phyloP scores from a whole-genome alignment of 1,284 basidiomycete genomes.

The Omphalotus olearius region DNA sequence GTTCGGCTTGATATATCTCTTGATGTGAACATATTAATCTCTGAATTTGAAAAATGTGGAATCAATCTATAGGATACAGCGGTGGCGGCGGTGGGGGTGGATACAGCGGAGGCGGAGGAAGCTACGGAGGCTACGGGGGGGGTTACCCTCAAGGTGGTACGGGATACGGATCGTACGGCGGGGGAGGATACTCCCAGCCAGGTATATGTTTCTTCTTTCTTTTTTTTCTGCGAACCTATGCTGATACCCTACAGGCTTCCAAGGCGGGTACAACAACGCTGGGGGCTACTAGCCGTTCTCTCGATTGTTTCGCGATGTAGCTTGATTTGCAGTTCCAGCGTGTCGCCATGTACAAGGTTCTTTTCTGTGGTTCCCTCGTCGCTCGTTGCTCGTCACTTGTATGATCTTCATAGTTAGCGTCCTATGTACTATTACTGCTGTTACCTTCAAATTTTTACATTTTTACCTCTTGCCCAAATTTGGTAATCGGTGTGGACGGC shows the following conservation, averaged over 20 bases:
- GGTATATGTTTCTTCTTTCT: slow-evolving; percentile 13
- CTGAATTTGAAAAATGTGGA: background rate
- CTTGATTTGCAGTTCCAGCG: slow-evolving; percentile 9
- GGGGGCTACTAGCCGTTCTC: slow-evolving; percentile 16
- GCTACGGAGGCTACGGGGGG: slow-evolving; percentile 10
- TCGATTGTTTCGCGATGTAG: slow-evolving; percentile 12
- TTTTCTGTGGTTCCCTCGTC: background rate
- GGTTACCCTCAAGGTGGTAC: slow-evolving; percentile 16
- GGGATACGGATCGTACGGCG: slow-evolving; percentile 18
- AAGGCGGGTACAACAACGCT: slow-evolving; percentile 8
- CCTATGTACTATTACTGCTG: background rate
- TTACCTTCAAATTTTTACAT: background rate
- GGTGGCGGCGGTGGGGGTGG: slow-evolving; percentile 26
- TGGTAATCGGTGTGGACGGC: background rate
- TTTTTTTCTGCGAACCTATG: background rate
- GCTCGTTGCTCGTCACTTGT: slow-evolving; percentile 10
- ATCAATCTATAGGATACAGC: slow-evolving; percentile 12
- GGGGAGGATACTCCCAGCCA: slow-evolving; percentile 22
- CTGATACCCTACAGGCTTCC: background rate
- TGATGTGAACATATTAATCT: background rate
- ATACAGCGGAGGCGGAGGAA: slow-evolving; percentile 23
- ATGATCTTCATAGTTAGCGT: slow-evolving; percentile 1
- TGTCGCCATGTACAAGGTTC: slow-evolving; percentile 5
- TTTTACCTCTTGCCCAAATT: background rate
- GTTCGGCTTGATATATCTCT: slow-evolving; percentile 10